A percentile compares a stretch with the other conserved stretches of the same genome.
phyloP scores from a whole-genome alignment of 306 rosid genomes.

The Sindora glabra region DNA sequence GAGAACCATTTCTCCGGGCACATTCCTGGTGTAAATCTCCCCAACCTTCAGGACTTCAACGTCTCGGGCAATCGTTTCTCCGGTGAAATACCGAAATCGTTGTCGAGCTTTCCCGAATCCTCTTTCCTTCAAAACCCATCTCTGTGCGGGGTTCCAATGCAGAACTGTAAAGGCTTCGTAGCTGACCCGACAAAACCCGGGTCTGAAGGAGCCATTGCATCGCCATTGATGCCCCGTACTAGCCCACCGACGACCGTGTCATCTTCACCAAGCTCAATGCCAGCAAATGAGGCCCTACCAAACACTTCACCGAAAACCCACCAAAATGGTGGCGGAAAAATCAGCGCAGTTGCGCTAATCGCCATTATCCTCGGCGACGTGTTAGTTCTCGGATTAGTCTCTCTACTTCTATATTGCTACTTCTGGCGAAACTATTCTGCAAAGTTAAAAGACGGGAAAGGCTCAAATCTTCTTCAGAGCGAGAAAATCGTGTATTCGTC shows the following conservation, averaged over 20 bases:
- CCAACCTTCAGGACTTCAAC: slow-evolving; percentile 53
- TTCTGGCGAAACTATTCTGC: slow-evolving; percentile 38
- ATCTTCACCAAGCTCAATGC: slow-evolving; percentile 64
- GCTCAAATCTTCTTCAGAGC: slow-evolving; percentile 45
- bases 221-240: slow-evolving; percentile 38
- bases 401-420: slow-evolving; percentile 66
- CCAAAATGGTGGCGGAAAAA: slow-evolving; percentile 18
- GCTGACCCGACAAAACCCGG: slow-evolving; percentile 62
- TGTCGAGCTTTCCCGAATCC: slow-evolving; percentile 48
- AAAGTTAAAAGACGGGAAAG: slow-evolving; percentile 36
- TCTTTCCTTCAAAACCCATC: slow-evolving; percentile 42
- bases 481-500: slow-evolving; percentile 82
- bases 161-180: slow-evolving; percentile 21
- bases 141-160: slow-evolving; percentile 61
- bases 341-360: slow-evolving; percentile 42
- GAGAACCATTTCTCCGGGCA: slow-evolving; percentile 43
- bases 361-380: slow-evolving; percentile 61
- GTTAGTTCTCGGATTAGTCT: slow-evolving; percentile 39
- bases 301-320: slow-evolving; percentile 1
- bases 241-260: slow-evolving; percentile 30
- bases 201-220: slow-evolving; percentile 63
- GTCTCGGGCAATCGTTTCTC: slow-evolving; percentile 50
- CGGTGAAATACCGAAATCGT: slow-evolving; percentile 52
- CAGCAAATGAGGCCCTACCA: slow-evolving; percentile 18
- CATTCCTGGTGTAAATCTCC: slow-evolving; percentile 38